phyloP scores from a whole-genome alignment of 495 filamentous ascomycete species.

The Delitschia confertaspora region DNA sequence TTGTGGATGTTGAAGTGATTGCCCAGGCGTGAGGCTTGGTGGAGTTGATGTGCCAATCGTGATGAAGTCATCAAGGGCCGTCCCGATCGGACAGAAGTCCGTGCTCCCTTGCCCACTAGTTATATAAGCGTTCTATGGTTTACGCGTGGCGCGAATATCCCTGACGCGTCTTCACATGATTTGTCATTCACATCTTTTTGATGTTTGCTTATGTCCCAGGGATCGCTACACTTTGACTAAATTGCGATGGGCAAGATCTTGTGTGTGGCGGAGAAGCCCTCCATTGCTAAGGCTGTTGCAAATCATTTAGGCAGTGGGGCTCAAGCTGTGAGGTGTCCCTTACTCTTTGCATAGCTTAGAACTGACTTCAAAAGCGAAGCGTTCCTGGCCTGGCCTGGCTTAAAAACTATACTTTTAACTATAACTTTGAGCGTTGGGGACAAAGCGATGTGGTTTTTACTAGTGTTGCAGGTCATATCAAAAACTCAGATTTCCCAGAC shows the following conservation, averaged over 20 bases:
- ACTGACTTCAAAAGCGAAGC: constrained; percentile 37
- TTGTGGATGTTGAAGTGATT: background rate
- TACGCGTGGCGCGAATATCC: background rate
- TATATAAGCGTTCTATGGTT: too few relatives aligned
- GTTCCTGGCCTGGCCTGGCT: constrained; percentile 62
- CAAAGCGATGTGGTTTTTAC: constrained; percentile 83
- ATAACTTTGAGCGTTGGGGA: constrained; percentile 79
- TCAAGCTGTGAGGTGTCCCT: constrained; percentile 51
- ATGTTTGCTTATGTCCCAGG: constrained; percentile 1
- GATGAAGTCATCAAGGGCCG: constrained; percentile 3
- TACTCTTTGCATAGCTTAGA: constrained; percentile 1
- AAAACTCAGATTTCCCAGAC: constrained; percentile 57
- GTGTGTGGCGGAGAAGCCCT: constrained; percentile 95
- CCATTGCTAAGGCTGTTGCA: constrained; percentile 89
- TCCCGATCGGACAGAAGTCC: background rate
- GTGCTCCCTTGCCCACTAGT: background rate
- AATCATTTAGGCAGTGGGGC: constrained; percentile 69
- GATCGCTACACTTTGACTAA: background rate
- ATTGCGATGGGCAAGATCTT: constrained; percentile 47
- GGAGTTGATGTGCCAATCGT: background rate
- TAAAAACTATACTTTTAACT: constrained; percentile 91
- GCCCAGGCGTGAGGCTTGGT: background rate
- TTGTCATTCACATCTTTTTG: background rate
- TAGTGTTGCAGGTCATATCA: constrained; percentile 78
- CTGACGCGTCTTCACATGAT: constrained; percentile 24